Conservation (phyloP, 2,329 filamentous ascomycete genomes). For the Fusarium anguioides region DNA sequence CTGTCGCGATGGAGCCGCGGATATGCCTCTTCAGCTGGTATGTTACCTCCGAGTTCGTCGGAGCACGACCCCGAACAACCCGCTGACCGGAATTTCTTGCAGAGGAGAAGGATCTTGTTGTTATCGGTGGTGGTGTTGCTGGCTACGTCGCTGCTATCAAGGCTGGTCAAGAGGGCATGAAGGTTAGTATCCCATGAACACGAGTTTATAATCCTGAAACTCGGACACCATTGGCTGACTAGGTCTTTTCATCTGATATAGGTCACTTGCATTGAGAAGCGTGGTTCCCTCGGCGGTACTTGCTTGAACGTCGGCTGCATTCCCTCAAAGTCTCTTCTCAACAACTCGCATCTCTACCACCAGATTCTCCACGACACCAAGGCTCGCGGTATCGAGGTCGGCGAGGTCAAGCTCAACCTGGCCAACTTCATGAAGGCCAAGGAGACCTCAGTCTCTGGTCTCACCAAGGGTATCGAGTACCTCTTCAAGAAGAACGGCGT, state of each 20-base stretch:
- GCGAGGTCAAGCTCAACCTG: conserved; percentile 96
- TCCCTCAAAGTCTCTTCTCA: conserved; percentile 98
- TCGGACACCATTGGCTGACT: conserved; percentile 28
- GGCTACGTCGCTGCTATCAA: conserved; percentile 99
- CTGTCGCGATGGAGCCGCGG: conserved; percentile 66
- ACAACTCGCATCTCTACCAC: conserved; percentile 99
- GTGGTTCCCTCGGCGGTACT: conserved; percentile 92
- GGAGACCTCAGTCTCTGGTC: conserved; percentile 84
- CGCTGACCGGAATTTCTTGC: conserved; percentile 40
- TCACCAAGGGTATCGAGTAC: conserved; percentile 98
- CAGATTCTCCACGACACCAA: conserved; percentile 97
- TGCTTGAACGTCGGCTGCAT: conserved; percentile 99
- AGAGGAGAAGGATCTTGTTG: conserved; percentile 96
- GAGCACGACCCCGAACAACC: conserved; percentile 23
- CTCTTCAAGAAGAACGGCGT: conserved; percentile 99
- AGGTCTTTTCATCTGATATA: conserved; percentile 50
- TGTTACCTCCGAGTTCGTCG: conserved; percentile 46
- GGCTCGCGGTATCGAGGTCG: conserved; percentile 95
- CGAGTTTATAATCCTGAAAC: not conserved
- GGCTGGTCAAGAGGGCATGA: conserved; percentile 95
- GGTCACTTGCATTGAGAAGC: conserved; percentile 99
- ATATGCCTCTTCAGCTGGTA: conserved; percentile 69
- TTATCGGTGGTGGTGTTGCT: conserved; percentile 97
- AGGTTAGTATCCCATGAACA: conserved; percentile 64
- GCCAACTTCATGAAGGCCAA: conserved; percentile 98